These are phyloP conservation scores for Rhizopus microsporus DNA, from an alignment of 371 early-diverging fungal species.

Conservation along the genomic window DNA sequence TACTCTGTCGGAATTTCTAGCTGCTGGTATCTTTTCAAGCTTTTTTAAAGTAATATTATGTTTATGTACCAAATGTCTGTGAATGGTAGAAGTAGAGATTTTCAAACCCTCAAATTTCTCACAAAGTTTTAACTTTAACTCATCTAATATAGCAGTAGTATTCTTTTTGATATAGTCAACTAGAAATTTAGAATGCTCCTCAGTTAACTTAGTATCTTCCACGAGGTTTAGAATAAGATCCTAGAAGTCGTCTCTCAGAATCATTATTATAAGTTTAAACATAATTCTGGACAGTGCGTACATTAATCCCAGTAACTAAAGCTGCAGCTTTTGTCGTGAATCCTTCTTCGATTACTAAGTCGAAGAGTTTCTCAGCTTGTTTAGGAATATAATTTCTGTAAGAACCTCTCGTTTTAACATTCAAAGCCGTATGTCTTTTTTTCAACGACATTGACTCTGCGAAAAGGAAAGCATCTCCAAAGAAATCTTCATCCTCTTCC, in stretches of 20 bases:
- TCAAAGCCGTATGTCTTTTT: constrained; percentile 28
- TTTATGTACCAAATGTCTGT: constrained; percentile 27
- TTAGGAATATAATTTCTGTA: too few species aligned
- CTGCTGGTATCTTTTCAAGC: constrained; percentile 27
- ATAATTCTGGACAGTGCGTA: constrained; percentile 26
- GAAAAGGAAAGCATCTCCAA: constrained; percentile 25
- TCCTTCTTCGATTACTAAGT: constrained; percentile 26
- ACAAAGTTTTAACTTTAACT: constrained; percentile 17
- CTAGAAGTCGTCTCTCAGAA: constrained; percentile 23
- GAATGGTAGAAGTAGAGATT: constrained; percentile 25
- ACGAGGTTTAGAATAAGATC: constrained; percentile 22
- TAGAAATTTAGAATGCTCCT: constrained; percentile 25
- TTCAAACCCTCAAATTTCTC: constrained; percentile 28
- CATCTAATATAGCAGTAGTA: constrained; percentile 13
- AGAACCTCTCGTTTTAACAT: constrained; percentile 26
- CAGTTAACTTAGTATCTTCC: constrained; percentile 24
- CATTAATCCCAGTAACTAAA: constrained; percentile 23
- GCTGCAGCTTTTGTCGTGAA: constrained; percentile 24
- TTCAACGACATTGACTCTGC: constrained; percentile 24
- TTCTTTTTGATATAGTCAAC: constrained; percentile 23
- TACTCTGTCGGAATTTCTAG: constrained; percentile 26
- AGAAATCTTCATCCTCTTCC: constrained; percentile 25
- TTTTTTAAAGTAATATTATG: constrained; percentile 28
- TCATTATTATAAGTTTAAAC: constrained; percentile 24
- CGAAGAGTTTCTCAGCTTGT: constrained; percentile 25